Base-by-base conservation (phyloP, 768 basidiomycete genomes). In the Tulasnella sp. region DNA sequence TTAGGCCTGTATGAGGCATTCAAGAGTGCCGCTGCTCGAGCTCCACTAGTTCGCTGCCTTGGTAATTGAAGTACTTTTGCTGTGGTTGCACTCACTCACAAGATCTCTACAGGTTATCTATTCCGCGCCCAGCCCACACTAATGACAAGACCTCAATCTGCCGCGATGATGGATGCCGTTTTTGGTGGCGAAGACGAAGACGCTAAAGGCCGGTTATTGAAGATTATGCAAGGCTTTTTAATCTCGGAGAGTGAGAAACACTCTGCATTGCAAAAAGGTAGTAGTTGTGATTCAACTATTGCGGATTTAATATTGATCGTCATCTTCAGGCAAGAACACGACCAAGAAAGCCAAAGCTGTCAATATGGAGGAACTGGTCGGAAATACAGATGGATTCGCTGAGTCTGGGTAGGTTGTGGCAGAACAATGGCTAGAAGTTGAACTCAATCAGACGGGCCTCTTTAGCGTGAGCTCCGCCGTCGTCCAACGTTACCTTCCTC, bases 371-470 rank as follows among this genome's bases (percentile, higher is more conserved):
- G 94, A 97, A 77, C 83, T 99, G 9, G 91, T 98, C 3, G 97
- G 97, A 0, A 95, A 96, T 76, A 94, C 94, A 0, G 91, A 94
- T 77, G 94, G 90, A 0, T 96, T 98, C 78, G 94, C 96, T 0
- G 97, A 98, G 76, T 98, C 96, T 6, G 95, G 95, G 97, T 98
- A 80, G 76, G 87, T 74, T 36, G 22, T 12, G 19, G 19, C 8
- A 37, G 5, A 1, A 36, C 11, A 7, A 34, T 42, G 0, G 32
- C 2, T 1, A 36, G 39, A 4, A 70, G n/a, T 26, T n/a, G 29
- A 16, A n/a, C 41, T 65, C 32, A 41, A 1, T 29, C 12, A 12
- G 29, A 14, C 4, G 16, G 3, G 3, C 26, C 41, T 39, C 36
- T 36, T 26, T 26, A 98, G 96, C 34, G 93, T 98, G 74, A 94